A percentile compares a stretch with the other conserved stretches of the same genome.
phyloP scores from a whole-genome alignment of 1,139 yeast species.

The Pneumocystis murina region DNA sequence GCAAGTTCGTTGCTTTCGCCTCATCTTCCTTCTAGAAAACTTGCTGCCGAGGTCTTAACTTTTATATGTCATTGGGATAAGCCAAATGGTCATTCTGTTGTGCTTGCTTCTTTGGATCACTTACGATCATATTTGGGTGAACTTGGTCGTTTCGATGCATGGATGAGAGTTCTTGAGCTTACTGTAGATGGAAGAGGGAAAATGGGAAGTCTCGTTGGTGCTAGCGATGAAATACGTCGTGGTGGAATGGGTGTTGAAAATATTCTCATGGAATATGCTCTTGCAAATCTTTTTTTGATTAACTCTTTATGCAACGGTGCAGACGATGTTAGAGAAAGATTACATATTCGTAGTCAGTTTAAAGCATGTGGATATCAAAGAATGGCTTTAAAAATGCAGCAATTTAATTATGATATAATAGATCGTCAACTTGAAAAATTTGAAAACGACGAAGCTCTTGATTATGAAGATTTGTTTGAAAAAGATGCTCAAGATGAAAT shows the following conservation, averaged over 20 bases:
- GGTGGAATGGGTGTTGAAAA: conserved; percentile 51
- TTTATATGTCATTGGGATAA: conserved; percentile 38
- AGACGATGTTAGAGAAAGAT: conserved; percentile 48
- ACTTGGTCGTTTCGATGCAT: conserved; percentile 58
- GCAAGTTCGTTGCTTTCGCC: conserved; percentile 47
- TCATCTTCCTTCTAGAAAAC: conserved; percentile 56
- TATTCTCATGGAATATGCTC: conserved; percentile 63
- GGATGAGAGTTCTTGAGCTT: conserved; percentile 60
- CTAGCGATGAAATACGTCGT: conserved; percentile 67
- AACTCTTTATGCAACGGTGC: conserved; percentile 59
- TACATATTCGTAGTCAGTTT: conserved; percentile 63
- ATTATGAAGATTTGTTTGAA: conserved; percentile 49
- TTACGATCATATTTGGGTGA: conserved; percentile 49
- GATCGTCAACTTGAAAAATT: conserved; percentile 53
- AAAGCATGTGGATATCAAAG: conserved; percentile 60
- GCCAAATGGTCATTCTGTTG: conserved; percentile 49
- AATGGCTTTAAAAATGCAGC: conserved; percentile 46
- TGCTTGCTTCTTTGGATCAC: conserved; percentile 47
- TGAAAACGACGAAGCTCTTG: conserved; percentile 52
- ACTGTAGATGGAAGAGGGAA: conserved; percentile 80
- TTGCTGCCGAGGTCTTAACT: conserved; percentile 63
- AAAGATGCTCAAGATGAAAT: conserved; percentile 24
- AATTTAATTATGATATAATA: conserved; percentile 48
- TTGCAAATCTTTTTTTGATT: conserved; percentile 61
- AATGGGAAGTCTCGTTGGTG: conserved; percentile 82